Evolutionary conservation across 192 early-diverging fungal species (phyloP).

Genomic region (Coemansia nantahalensis): DNA sequence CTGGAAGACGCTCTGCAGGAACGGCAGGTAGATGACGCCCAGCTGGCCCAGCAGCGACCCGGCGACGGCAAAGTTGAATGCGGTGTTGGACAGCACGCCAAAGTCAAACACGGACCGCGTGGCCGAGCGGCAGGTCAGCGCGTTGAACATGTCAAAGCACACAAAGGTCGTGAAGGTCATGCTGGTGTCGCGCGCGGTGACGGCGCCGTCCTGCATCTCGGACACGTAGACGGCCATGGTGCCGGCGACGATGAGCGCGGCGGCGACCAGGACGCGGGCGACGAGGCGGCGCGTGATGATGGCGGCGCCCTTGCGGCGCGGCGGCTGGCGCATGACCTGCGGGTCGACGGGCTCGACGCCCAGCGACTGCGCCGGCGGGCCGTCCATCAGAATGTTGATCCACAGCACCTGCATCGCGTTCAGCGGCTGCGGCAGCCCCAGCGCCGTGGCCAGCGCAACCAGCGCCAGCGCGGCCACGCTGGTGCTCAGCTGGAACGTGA

Average conservation of each 20-base stretch:
- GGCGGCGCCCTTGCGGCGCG: constrained; percentile 70
- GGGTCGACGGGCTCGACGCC: constrained; percentile 95
- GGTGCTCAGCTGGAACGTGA: constrained; percentile 95
- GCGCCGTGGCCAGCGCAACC: constrained; percentile 81
- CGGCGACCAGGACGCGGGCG: constrained; percentile 72
- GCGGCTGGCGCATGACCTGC: constrained; percentile 84
- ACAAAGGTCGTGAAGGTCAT: constrained; percentile 99
- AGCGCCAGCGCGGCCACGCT: constrained; percentile 87
- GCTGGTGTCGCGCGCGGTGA: constrained; percentile 76
- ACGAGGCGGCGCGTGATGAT: constrained; percentile 77
- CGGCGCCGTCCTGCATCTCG: constrained; percentile 72
- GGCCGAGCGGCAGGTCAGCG: constrained; percentile 83
- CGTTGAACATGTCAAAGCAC: constrained; percentile 96
- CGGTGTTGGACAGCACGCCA: constrained; percentile 83
- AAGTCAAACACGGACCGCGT: constrained; percentile 76
- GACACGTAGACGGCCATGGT: constrained; percentile 79
- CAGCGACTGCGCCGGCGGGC: constrained; percentile 95
- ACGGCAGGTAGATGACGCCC: constrained; percentile 83
- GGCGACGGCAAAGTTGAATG: constrained; percentile 83
- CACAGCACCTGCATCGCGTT: constrained; percentile 99
- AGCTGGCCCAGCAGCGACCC: constrained; percentile 84
- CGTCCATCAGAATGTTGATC: constrained; percentile 99
- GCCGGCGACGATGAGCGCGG: constrained; percentile 76
- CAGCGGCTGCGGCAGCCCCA: constrained; percentile 85
- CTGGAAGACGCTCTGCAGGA: constrained; percentile 91